Percentiles rank a stretch among this genome's conserved stretches.
These are phyloP conservation scores for Liriodendron chinense DNA, from an alignment of 164 flowering plant genomes.

Conservation along the genomic window DNA sequence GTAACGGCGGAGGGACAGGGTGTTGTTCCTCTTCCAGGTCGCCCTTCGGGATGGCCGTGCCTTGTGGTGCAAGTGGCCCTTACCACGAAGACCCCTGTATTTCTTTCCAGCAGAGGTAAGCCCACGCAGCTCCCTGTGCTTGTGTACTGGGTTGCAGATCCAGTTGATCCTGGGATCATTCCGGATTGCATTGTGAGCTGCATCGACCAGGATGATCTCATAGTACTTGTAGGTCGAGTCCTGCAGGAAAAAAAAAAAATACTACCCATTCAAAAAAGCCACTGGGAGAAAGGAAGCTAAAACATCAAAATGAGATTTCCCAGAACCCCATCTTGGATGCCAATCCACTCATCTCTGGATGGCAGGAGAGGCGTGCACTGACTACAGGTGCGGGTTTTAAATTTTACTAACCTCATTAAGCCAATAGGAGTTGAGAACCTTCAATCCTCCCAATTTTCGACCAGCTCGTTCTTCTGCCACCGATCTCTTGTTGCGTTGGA, in stretches of 20 bases:
- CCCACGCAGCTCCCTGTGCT: slow-evolving; percentile 54
- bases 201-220: slow-evolving; percentile 64
- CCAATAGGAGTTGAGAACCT: slow-evolving; percentile 84
- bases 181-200: slow-evolving; percentile 61
- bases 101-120: slow-evolving; percentile 56
- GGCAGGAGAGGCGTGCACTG: background rate
- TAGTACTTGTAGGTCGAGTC: slow-evolving; percentile 70
- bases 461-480: slow-evolving; percentile 86
- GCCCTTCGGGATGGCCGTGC: slow-evolving; percentile 50
- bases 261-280: background rate
- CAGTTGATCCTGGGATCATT: slow-evolving; percentile 70
- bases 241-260: slow-evolving; percentile 22
- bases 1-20: slow-evolving; percentile 66
- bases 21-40: slow-evolving; percentile 81
- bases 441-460: slow-evolving; percentile 69
- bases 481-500: slow-evolving; percentile 73
- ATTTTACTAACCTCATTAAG: slow-evolving; percentile 55
- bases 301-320: background rate
- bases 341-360: background rate
- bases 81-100: slow-evolving; percentile 47
- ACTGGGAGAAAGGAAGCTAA: slow-evolving; percentile 18
- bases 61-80: slow-evolving; percentile 47
- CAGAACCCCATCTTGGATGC: background rate
- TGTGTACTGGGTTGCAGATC: slow-evolving; percentile 53
- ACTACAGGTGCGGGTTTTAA: background rate